Percentiles rank a stretch among this genome's conserved stretches.
Evolutionary conservation across 2,329 filamentous ascomycete genomes (phyloP).

Genomic region (Grosmannia penicillata): DNA sequence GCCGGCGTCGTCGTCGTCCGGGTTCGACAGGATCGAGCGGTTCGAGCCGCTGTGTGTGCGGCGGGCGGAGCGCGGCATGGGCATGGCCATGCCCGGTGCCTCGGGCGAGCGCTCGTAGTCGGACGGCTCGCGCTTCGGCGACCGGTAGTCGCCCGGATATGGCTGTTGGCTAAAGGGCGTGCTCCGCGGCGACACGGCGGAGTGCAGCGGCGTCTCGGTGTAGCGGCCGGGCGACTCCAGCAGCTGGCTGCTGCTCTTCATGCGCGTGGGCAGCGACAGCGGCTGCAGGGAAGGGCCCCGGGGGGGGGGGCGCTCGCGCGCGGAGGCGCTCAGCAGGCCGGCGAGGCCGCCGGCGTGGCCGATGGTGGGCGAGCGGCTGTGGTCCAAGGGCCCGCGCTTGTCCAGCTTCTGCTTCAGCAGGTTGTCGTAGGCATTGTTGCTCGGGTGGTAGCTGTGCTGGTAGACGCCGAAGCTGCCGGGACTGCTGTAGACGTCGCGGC

Average conservation of each 20-base stretch:
- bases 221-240: constrained; percentile 29
- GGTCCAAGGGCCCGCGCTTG: constrained; percentile 28
- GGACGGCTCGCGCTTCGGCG: constrained; percentile 23
- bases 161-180: constrained; percentile 23
- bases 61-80: too few relatives aligned
- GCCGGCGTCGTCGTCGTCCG: constrained; percentile 33
- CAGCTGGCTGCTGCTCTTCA: constrained; percentile 22
- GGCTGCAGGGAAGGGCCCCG: constrained; percentile 26
- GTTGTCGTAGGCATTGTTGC: constrained; percentile 32
- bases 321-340: constrained; percentile 21
- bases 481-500: constrained; percentile 8
- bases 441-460: constrained; percentile 32
- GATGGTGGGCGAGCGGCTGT: constrained; percentile 28
- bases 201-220: constrained; percentile 30
- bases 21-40: too few relatives aligned
- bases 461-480: constrained; percentile 33
- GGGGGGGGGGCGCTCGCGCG: constrained; percentile 17
- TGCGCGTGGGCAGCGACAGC: constrained; percentile 30
- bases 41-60: too few relatives aligned
- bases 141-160: constrained; percentile 26
- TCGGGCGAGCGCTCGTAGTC: constrained; percentile 31
- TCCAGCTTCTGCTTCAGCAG: constrained; percentile 42
- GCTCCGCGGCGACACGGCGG: constrained; percentile 31
- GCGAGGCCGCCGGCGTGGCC: constrained; percentile 27
- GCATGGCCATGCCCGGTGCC: too few relatives aligned